Conservation (phyloP, 176 grass and related monocot genomes). For the Neostapfia colusana region DNA sequence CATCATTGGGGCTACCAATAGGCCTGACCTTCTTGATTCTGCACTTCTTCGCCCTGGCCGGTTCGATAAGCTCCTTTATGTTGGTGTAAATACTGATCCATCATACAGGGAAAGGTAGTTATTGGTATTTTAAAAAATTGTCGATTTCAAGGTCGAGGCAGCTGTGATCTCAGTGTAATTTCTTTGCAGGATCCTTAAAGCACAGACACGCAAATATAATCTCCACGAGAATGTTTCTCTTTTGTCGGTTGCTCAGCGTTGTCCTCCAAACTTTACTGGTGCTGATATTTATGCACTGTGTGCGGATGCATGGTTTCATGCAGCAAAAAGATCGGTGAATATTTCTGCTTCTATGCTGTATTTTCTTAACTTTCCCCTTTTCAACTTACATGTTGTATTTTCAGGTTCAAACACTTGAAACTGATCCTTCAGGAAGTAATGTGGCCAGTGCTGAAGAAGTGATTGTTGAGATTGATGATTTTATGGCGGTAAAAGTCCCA, state of each 20-base stretch:
- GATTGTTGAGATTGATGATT: slow-evolving; percentile 71
- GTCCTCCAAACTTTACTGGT: slow-evolving; percentile 94
- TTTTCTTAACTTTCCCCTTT: neutral
- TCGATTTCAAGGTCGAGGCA: neutral
- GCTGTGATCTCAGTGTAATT: slow-evolving; percentile 20
- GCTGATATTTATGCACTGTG: slow-evolving; percentile 94
- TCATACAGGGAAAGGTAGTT: slow-evolving; percentile 78
- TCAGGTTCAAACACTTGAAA: slow-evolving; percentile 43
- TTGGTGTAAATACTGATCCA: slow-evolving; percentile 85
- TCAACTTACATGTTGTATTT: slow-evolving; percentile 28
- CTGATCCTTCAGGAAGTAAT: slow-evolving; percentile 45
- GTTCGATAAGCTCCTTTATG: slow-evolving; percentile 95
- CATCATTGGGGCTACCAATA: slow-evolving; percentile 97
- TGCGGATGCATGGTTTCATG: slow-evolving; percentile 96
- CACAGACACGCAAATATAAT: slow-evolving; percentile 90
- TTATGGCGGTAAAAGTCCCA: slow-evolving; percentile 58
- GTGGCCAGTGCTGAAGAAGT: slow-evolving; percentile 58
- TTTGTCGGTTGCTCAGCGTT: slow-evolving; percentile 73
- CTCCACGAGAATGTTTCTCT: slow-evolving; percentile 79
- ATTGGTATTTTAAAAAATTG: slow-evolving; percentile 5
- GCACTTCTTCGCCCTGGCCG: slow-evolving; percentile 87
- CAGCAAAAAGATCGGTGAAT: slow-evolving; percentile 76
- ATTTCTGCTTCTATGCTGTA: neutral
- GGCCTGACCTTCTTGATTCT: slow-evolving; percentile 92
- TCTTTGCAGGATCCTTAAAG: slow-evolving; percentile 80